Percentiles rank a stretch among this genome's conserved stretches.
phyloP scores from a whole-genome alignment of 805 yeast species.

The Lachancea cidri region DNA sequence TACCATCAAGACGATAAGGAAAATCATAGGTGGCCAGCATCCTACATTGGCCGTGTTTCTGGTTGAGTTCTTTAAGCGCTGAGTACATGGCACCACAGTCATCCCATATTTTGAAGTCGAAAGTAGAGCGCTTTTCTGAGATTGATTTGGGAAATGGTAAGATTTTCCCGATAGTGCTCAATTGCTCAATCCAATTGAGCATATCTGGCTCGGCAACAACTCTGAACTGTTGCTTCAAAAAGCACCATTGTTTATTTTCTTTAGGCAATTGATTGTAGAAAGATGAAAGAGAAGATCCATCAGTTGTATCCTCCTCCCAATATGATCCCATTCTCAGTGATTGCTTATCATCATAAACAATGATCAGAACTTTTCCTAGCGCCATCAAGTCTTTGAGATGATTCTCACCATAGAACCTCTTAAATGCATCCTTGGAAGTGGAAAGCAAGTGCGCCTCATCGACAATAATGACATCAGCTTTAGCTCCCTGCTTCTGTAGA shows the following conservation, averaged over 20 bases:
- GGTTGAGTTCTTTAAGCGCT: constrained; percentile 28
- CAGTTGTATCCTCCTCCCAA: constrained; percentile 33
- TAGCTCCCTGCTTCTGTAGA: constrained; percentile 23
- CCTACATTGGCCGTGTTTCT: constrained; percentile 38
- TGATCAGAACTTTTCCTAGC: constrained; percentile 35
- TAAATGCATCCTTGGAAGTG: constrained; percentile 41
- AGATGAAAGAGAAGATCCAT: constrained; percentile 35
- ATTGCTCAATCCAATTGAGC: constrained; percentile 36
- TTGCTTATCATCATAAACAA: constrained; percentile 44
- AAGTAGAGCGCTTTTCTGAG: constrained; percentile 13
- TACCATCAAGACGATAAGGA: constrained; percentile 42
- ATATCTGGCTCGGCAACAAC: constrained; percentile 38
- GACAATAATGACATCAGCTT: constrained; percentile 37
- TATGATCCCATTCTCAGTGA: constrained; percentile 43
- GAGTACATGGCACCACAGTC: constrained; percentile 40
- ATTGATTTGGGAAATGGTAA: constrained; percentile 30
- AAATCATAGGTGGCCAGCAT: constrained; percentile 42
- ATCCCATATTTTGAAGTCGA: constrained; percentile 38
- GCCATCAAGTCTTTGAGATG: constrained; percentile 39
- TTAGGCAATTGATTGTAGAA: constrained; percentile 19
- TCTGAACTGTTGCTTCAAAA: constrained; percentile 38
- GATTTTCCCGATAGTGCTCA: constrained; percentile 34
- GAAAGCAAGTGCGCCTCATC: constrained; percentile 45
- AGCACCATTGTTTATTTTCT: constrained; percentile 25
- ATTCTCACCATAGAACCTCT: constrained; percentile 40